Conservation (phyloP, 2,329 filamentous ascomycete genomes). For the Lachnellula cervina region DNA sequence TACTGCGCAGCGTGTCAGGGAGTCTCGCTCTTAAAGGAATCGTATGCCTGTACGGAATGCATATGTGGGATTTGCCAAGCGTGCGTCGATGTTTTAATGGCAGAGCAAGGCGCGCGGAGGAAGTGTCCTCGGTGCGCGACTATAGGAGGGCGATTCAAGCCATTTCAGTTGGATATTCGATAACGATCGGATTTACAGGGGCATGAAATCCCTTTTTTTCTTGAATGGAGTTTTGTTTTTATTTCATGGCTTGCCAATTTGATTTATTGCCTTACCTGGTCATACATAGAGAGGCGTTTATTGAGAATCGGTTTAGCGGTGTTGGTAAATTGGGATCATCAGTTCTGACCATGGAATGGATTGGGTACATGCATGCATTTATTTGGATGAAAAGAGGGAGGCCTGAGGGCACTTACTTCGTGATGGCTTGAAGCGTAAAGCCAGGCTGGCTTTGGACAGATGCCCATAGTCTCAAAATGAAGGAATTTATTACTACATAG, state of each 20-base stretch:
- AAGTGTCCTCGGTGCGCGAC: conserved; percentile 77
- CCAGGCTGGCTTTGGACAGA: neutral
- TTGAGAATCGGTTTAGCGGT: neutral
- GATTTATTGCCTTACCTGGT: neutral
- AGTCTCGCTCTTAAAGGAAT: conserved; percentile 71
- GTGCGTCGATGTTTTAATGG: conserved; percentile 77
- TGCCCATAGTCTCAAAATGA: neutral
- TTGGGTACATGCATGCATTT: too few species aligned
- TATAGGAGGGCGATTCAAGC: conserved; percentile 76
- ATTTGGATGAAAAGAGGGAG: neutral
- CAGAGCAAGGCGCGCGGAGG: conserved; percentile 68
- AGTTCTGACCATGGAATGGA: neutral
- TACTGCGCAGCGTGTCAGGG: conserved; percentile 87
- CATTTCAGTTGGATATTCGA: conserved; percentile 77
- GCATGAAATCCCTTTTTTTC: too few species aligned
- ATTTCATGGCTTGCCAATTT: neutral
- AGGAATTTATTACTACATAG: neutral
- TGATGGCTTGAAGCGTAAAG: neutral
- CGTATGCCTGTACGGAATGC: conserved; percentile 92
- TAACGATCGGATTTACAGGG: too few species aligned
- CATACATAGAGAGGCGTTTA: conserved; percentile 11
- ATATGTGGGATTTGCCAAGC: conserved; percentile 88
- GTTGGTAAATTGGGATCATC: neutral
- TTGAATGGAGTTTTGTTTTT: neutral
- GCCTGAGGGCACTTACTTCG: neutral